phyloP scores from a whole-genome alignment of 1,139 yeast genomes.

The Magnusiomyces tetraspermus region DNA sequence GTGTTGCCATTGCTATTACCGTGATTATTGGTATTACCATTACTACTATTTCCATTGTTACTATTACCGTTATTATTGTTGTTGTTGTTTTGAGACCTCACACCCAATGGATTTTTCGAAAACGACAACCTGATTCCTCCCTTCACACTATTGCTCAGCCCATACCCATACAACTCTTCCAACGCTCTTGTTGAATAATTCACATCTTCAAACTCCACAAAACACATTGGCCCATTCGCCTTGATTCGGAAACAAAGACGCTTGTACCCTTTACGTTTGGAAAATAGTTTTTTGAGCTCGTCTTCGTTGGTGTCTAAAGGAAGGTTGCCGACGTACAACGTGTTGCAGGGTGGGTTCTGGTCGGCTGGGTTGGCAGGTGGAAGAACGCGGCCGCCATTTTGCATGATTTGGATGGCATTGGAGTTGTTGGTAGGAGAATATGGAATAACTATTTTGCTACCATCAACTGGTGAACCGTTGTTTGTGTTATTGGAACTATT shows the following conservation, averaged over 20 bases:
- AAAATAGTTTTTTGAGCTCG: conserved; percentile 76
- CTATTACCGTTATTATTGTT: neutral
- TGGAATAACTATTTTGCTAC: conserved; percentile 24
- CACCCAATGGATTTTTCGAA: conserved; percentile 94
- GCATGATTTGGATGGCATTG: conserved; percentile 28
- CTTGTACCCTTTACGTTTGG: conserved; percentile 87
- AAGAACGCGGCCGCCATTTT: conserved; percentile 44
- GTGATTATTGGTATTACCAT: neutral
- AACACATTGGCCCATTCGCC: conserved; percentile 89
- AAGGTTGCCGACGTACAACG: conserved; percentile 88
- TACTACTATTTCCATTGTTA: conserved; percentile 2
- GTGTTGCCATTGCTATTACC: neutral
- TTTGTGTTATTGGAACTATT: neutral
- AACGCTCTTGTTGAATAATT: conserved; percentile 87
- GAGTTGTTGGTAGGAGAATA: conserved; percentile 28
- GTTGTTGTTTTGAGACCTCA: conserved; percentile 39
- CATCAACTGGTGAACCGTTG: conserved; percentile 20
- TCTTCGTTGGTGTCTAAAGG: conserved; percentile 97
- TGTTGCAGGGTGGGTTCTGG: conserved; percentile 97
- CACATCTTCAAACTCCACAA: conserved; percentile 96
- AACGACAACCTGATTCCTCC: conserved; percentile 93
- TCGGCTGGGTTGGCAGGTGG: conserved; percentile 99
- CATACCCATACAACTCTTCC: conserved; percentile 86
- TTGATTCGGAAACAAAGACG: conserved; percentile 71
- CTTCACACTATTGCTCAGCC: conserved; percentile 55